Percentiles rank a stretch among this genome's conserved stretches.
Conservation (phyloP, 148 eudicot genomes). For the Rhododendron ferrugineum region DNA sequence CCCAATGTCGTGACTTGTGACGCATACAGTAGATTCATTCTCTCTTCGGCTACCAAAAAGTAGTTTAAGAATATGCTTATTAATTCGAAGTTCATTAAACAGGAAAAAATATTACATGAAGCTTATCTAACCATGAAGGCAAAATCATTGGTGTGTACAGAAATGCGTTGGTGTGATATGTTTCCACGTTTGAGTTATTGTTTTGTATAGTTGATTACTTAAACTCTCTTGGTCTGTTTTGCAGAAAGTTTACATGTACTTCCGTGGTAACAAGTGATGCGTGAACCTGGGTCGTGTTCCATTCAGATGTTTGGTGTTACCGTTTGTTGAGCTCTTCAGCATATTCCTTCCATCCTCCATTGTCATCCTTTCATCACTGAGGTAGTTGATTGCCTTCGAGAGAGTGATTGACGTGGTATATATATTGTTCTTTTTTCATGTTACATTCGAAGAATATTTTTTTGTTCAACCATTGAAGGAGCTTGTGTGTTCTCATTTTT, state of each 20-base stretch:
- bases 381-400: background rate
- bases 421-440: background rate
- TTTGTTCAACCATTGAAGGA: background rate
- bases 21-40: background rate
- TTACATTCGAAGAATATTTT: background rate
- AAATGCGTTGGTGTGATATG: background rate
- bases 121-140: background rate
- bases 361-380: background rate
- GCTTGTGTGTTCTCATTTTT: background rate
- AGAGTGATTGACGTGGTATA: background rate
- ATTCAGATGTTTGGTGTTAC: conserved; percentile 2
- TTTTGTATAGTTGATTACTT: background rate
- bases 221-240: background rate
- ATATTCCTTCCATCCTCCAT: conserved; percentile 5
- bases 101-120: background rate
- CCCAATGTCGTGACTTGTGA: background rate
- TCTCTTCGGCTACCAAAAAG: background rate
- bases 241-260: conserved; percentile 27
- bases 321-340: conserved; percentile 10
- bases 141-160: background rate
- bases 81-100: background rate
- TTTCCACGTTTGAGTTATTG: background rate
- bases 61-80: background rate
- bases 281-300: background rate
- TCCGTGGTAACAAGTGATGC: conserved; percentile 25